These are phyloP conservation scores for Populus hybrid DNA, from an alignment of 441 rosid genomes.

Conservation along the genomic window DNA sequence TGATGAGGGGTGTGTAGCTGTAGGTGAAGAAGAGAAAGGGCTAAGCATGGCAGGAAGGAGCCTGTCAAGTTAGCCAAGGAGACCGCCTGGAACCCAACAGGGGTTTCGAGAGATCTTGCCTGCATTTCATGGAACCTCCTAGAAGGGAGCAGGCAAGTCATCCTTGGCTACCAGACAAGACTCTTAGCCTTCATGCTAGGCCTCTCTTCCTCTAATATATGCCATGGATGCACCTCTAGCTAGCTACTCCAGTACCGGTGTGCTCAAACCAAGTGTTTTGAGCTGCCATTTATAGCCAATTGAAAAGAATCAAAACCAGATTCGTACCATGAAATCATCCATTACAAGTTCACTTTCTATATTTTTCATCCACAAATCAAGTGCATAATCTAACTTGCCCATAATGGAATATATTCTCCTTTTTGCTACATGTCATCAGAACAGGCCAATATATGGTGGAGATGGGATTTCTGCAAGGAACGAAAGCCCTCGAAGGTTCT, in stretches of 20 bases:
- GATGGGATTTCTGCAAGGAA: neutral
- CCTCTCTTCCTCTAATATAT: conserved; percentile 4
- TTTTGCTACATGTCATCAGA: neutral
- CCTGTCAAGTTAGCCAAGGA: conserved; percentile 31
- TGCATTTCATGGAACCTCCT: neutral
- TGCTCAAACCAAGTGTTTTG: neutral
- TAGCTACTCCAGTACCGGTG: neutral
- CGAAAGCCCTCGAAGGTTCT: neutral
- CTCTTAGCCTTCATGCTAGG: conserved; percentile 25
- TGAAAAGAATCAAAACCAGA: too few species aligned
- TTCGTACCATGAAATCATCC: neutral
- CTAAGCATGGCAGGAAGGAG: conserved; percentile 30
- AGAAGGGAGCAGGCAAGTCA: neutral
- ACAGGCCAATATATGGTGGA: neutral
- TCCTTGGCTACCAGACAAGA: neutral
- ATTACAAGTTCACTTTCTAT: neutral
- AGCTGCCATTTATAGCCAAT: conserved; percentile 1
- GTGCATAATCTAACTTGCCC: neutral
- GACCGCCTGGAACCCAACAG: conserved; percentile 24
- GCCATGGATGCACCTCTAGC: neutral
- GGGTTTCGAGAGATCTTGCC: neutral
- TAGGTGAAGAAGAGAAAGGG: neutral
- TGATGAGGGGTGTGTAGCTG: too few species aligned
- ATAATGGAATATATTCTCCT: neutral
- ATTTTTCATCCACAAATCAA: neutral